Evolutionary conservation across 2,329 filamentous ascomycete species (phyloP), one percentile per base, ranked within the genome.

Genomic region (Colletotrichum kahawae): DNA sequence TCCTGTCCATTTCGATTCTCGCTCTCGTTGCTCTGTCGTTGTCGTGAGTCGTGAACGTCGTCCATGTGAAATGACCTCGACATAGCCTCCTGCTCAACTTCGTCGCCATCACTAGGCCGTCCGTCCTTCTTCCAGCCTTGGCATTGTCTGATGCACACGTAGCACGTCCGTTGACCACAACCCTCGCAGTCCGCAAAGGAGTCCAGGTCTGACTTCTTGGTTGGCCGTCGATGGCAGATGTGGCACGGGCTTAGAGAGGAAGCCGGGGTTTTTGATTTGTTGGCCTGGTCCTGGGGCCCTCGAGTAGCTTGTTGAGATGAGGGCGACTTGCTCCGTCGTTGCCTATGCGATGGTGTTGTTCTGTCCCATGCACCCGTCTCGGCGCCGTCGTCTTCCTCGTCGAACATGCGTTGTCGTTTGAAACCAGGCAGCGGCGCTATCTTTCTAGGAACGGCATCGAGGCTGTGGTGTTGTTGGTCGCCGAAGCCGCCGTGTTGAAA

Each of bases 91-190:
- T 77, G 71, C n/a, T 77, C 54, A 29, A 57, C 56, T 8, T 76
- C 56, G 12, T 24, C 18, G 29, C 12, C 77, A 63, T 43, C 78
- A 59, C 29, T 80, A 74, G 21, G 71, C 67, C 34, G 79, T 77
- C 73, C 73, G 14, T 75, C 73, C 63, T 64, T 64, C 18, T 36
- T 60, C 86, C 87, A 89, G 3, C 90, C 90, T 14, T 88, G 84
- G 78, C 93, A 95, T 77, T 91, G 85, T 31, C 93, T 85, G 59
- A 93, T 89, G 81, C 93, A 95, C n/a, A 95, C 87, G 79, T 90
- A 94, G 81, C 93, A 95, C 1, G 92, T 90, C 56, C 92, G 87
- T 76, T 89, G 85, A 12, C 87, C 86, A 80, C 93, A 95, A 16
- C 90, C 88, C 77, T 90, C 85, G 81, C 93, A 95, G 78, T 91